A percentile compares a stretch with the other conserved stretches of the same genome.
phyloP scores from a whole-genome alignment of 352 stramenopile species.

The Globisporangium echinulatum region DNA sequence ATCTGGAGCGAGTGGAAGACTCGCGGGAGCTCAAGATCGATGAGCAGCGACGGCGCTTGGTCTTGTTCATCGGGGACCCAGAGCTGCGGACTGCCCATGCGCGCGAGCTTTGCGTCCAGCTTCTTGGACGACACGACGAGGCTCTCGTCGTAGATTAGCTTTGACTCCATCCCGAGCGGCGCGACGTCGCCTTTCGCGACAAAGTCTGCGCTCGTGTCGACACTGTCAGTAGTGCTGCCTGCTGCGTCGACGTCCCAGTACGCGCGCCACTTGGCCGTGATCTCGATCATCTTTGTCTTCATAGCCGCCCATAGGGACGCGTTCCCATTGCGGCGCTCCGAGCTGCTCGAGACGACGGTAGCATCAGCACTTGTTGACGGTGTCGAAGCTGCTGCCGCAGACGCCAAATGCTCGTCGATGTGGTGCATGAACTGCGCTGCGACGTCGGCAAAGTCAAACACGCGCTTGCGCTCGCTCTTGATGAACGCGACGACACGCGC shows the following conservation, averaged over 20 bases:
- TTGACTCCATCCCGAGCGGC: slow-evolving; percentile 55
- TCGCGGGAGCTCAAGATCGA: slow-evolving; percentile 68
- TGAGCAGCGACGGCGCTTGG: slow-evolving; percentile 37
- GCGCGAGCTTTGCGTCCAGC: slow-evolving; percentile 46
- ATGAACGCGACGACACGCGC: slow-evolving; percentile 43
- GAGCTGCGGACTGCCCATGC: slow-evolving; percentile 49
- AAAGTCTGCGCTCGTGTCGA: slow-evolving; percentile 9
- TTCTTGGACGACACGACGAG: slow-evolving; percentile 49
- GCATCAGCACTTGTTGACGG: not conserved
- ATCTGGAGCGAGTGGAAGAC: slow-evolving; percentile 57
- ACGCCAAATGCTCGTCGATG: slow-evolving; percentile 27
- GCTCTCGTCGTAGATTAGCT: slow-evolving; percentile 48
- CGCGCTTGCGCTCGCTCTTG: slow-evolving; percentile 52
- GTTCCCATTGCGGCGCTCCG: slow-evolving; percentile 1
- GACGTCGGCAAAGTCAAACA: slow-evolving; percentile 54
- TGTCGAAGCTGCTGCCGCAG: slow-evolving; percentile 9
- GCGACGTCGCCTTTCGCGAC: slow-evolving; percentile 43
- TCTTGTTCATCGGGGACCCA: slow-evolving; percentile 59
- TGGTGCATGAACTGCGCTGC: slow-evolving; percentile 48
- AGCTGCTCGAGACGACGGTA: not conserved
- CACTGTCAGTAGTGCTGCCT: slow-evolving; percentile 2
- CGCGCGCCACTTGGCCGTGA: slow-evolving; percentile 29
- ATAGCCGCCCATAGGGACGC: slow-evolving; percentile 26
- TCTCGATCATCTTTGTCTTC: slow-evolving; percentile 24
- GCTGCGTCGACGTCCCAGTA: slow-evolving; percentile 9